phyloP scores from a whole-genome alignment of 441 rosid genomes.

The Metrosideros polymorpha region DNA sequence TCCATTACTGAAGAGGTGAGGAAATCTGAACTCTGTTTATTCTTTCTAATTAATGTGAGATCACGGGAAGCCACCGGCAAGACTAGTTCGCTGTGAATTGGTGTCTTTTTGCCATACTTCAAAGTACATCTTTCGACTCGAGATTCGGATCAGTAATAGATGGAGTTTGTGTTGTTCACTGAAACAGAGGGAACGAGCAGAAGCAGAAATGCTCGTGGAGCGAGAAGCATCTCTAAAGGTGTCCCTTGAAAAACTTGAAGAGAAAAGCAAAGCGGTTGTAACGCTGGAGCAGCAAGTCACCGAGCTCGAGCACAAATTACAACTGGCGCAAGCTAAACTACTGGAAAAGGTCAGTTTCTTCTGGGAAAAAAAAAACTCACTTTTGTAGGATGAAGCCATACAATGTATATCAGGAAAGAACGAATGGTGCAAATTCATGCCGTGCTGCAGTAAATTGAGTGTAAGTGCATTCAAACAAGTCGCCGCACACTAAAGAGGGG shows the following conservation, averaged over 20 bases:
- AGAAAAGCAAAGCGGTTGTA: slow-evolving; percentile 48
- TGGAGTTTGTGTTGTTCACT: not conserved
- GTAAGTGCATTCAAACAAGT: not conserved
- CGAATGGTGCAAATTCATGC: not conserved
- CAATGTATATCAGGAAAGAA: not conserved
- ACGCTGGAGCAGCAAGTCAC: slow-evolving; percentile 44
- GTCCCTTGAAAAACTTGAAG: slow-evolving; percentile 58
- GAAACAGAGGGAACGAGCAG: slow-evolving; percentile 39
- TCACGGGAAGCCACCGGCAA: not conserved
- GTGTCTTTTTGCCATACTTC: not conserved
- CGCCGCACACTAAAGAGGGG: not conserved
- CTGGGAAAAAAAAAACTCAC: not conserved
- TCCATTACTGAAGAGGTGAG: slow-evolving; percentile 44
- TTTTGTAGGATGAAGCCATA: not conserved
- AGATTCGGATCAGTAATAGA: not conserved
- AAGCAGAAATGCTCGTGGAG: slow-evolving; percentile 42
- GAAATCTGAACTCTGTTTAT: not conserved
- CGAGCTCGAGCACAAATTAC: slow-evolving; percentile 70
- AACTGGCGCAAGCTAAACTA: slow-evolving; percentile 35
- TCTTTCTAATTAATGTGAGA: not conserved
- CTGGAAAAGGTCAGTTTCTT: slow-evolving; percentile 47
- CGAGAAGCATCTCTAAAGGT: slow-evolving; percentile 46
- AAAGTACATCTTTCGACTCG: not conserved
- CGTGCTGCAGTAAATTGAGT: not conserved
- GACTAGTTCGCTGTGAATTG: not conserved